Evolutionary conservation across 768 basidiomycete species (phyloP).

Genomic region (Xerocomellus dryophilus): DNA sequence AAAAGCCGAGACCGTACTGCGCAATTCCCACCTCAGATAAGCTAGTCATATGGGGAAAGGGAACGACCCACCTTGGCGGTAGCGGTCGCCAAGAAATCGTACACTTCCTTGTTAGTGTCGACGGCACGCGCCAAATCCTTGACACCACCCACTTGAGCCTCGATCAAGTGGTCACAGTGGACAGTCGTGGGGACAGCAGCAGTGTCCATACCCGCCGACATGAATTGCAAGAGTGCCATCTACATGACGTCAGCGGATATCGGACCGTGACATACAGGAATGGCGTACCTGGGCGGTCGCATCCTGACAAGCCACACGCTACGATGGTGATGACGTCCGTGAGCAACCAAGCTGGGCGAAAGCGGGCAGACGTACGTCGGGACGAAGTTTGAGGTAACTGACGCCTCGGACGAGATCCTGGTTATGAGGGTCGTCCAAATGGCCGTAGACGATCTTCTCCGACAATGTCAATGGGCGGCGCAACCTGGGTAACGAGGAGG

Average conservation of each 20-base stretch:
- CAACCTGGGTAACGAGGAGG: constrained; percentile 46
- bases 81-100: constrained; percentile 97
- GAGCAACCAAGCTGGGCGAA: not conserved
- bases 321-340: not conserved
- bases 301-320: constrained; percentile 91
- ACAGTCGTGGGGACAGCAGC: constrained; percentile 98
- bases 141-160: constrained; percentile 91
- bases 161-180: constrained; percentile 98
- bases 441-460: constrained; percentile 97
- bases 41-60: not conserved
- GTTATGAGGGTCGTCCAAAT: constrained; percentile 89
- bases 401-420: constrained; percentile 89
- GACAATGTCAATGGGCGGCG: constrained; percentile 89
- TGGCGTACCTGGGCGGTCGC: constrained; percentile 74
- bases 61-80: constrained; percentile 72
- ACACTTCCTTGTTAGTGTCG: constrained; percentile 96
- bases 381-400: constrained; percentile 96
- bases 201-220: constrained; percentile 98
- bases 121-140: constrained; percentile 93
- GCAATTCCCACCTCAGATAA: not conserved
- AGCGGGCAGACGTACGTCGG: constrained; percentile 67
- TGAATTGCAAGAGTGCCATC: constrained; percentile 99
- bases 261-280: constrained; percentile 15
- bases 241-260: constrained; percentile 40
- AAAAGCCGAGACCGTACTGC: constrained; percentile 98